Percentiles rank a stretch among this genome's conserved stretches.
Conservation (phyloP, 2,329 filamentous ascomycete genomes). For the Cladosporium sp. region DNA sequence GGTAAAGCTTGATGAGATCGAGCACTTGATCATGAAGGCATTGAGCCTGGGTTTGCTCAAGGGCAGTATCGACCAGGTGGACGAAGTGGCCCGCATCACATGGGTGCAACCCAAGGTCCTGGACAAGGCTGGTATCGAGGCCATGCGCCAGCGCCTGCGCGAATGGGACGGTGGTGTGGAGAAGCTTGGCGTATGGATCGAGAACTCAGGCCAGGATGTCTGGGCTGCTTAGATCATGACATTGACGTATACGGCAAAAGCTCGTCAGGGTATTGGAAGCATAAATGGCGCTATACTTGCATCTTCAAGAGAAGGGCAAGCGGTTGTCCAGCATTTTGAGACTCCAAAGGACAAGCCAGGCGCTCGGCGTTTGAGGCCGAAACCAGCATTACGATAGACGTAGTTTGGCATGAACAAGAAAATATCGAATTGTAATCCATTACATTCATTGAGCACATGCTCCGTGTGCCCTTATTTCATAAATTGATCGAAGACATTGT, state of each 20-base stretch:
- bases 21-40: conserved; percentile 99
- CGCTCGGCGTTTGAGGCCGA: not conserved
- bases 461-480: too few relatives aligned
- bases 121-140: conserved; percentile 90
- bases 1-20: conserved; percentile 84
- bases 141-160: conserved; percentile 79
- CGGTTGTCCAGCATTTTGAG: too few relatives aligned
- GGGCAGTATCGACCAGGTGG: conserved; percentile 94
- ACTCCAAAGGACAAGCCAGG: not conserved
- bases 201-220: conserved; percentile 87
- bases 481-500: too few relatives aligned
- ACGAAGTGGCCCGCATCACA: conserved; percentile 87
- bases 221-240: conserved; percentile 68
- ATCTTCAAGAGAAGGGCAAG: too few relatives aligned
- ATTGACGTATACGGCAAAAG: not conserved
- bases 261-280: not conserved
- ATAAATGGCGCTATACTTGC: not conserved
- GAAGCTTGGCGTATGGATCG: conserved; percentile 94
- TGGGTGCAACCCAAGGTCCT: conserved; percentile 99
- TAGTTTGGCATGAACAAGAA: conserved; percentile 8
- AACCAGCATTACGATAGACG: conserved; percentile 8
- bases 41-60: conserved; percentile 83
- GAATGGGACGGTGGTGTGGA: conserved; percentile 98
- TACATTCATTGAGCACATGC: too few relatives aligned
- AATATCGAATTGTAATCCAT: not conserved